These are phyloP conservation scores for Cutaneotrichosporon sp. DNA, from an alignment of 1,284 basidiomycete genomes.

Conservation along the genomic window DNA sequence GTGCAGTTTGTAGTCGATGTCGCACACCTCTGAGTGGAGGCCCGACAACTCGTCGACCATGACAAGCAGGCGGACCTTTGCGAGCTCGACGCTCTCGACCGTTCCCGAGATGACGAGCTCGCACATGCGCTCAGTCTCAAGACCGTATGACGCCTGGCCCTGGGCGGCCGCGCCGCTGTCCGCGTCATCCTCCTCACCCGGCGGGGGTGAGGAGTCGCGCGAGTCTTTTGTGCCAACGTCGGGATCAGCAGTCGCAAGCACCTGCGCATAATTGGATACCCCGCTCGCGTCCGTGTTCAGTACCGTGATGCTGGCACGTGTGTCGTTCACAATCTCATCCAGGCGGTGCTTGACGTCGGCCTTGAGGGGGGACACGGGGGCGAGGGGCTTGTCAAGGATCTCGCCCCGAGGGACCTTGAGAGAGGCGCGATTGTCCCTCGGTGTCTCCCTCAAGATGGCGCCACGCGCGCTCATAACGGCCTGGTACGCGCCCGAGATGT, in stretches of 20 bases:
- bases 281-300: slow-evolving; percentile 47
- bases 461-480: slow-evolving; percentile 90
- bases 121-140: slow-evolving; percentile 90
- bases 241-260: slow-evolving; percentile 37
- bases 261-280: slow-evolving; percentile 26
- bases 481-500: slow-evolving; percentile 84
- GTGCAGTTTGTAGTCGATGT: slow-evolving; percentile 94
- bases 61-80: slow-evolving; percentile 83
- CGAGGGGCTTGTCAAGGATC: slow-evolving; percentile 77
- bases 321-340: slow-evolving; percentile 87
- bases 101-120: slow-evolving; percentile 84
- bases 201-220: slow-evolving; percentile 8
- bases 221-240: slow-evolving; percentile 20
- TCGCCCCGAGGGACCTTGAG: slow-evolving; percentile 91
- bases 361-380: slow-evolving; percentile 70
- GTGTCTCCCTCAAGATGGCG: slow-evolving; percentile 82
- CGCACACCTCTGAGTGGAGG: slow-evolving; percentile 82
- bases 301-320: slow-evolving; percentile 83
- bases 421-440: slow-evolving; percentile 76
- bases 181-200: slow-evolving; percentile 13
- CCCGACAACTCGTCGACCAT: slow-evolving; percentile 94
- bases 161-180: slow-evolving; percentile 17
- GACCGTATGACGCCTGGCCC: slow-evolving; percentile 57
- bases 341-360: slow-evolving; percentile 79
- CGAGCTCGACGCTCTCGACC: slow-evolving; percentile 85